phyloP scores from a whole-genome alignment of 352 stramenopile species.

The Pythium utonaiense region DNA sequence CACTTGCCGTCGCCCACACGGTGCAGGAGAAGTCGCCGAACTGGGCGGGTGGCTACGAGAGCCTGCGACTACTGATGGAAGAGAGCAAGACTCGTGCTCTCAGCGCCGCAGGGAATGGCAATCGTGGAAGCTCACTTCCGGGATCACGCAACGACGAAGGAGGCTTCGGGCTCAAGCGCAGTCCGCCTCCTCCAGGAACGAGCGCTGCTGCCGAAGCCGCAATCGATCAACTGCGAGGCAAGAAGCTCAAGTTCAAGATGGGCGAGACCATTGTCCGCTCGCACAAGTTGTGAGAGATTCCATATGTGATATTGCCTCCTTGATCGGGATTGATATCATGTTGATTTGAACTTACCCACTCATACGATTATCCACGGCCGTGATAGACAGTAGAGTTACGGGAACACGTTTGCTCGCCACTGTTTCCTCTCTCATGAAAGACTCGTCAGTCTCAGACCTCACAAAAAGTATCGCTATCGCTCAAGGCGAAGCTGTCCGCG shows the following conservation, averaged over 20 bases:
- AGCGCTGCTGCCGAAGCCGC: constrained; percentile 32
- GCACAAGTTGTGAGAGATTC: constrained; percentile 61
- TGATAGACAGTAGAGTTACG: too few species aligned
- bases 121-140: constrained; percentile 2
- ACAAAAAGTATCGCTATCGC: too few species aligned
- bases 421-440: too few species aligned
- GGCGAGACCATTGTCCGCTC: constrained; percentile 71
- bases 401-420: too few species aligned
- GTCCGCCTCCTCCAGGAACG: constrained; percentile 20
- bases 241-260: constrained; percentile 88
- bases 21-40: constrained; percentile 76
- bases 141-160: constrained; percentile 21
- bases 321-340: too few species aligned
- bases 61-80: constrained; percentile 79
- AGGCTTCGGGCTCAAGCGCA: constrained; percentile 18
- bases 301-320: background rate
- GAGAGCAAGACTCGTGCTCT: constrained; percentile 68
- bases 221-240: constrained; percentile 75
- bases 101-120: constrained; percentile 14
- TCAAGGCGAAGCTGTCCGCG: too few species aligned
- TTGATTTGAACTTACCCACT: too few species aligned
- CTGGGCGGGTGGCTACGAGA: constrained; percentile 81
- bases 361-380: too few species aligned
- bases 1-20: constrained; percentile 72
- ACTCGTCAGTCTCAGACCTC: too few species aligned